Evolutionary conservation across 1,284 basidiomycete genomes (phyloP).

Genomic region (Ganoderma sp.): DNA sequence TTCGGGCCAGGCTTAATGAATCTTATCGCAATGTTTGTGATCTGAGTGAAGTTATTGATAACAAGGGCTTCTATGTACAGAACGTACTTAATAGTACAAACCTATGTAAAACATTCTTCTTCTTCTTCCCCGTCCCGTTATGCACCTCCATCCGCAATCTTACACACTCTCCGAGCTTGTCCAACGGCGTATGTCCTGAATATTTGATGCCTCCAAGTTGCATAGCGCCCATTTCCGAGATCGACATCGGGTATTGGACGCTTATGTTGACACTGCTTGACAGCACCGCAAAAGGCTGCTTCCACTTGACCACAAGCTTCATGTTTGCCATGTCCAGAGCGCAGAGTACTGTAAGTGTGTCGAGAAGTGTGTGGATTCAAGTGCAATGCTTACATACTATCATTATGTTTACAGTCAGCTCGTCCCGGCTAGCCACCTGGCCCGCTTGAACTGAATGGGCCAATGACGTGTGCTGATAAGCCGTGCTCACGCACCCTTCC

Average conservation of each 20-base stretch:
- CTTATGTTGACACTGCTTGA: neutral
- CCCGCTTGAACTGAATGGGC: neutral
- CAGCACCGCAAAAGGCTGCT: neutral
- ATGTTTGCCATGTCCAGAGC: neutral
- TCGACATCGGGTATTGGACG: neutral
- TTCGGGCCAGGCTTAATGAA: too few species aligned
- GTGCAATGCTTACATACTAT: too few species aligned
- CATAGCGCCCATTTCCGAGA: neutral
- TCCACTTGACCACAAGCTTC: neutral
- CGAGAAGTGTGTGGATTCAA: neutral
- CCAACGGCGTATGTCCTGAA: too few species aligned
- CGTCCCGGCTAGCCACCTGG: neutral
- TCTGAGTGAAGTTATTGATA: too few species aligned
- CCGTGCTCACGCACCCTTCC: neutral
- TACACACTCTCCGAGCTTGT: too few species aligned
- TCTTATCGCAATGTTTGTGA: too few species aligned
- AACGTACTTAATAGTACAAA: too few species aligned
- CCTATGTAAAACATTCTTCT: too few species aligned
- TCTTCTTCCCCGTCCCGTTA: too few species aligned
- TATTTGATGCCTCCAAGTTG: too few species aligned
- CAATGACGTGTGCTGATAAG: conserved; percentile 2
- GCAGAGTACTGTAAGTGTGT: neutral
- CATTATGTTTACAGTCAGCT: neutral
- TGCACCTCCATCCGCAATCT: too few species aligned
- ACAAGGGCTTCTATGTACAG: too few species aligned